phyloP scores from a whole-genome alignment of 2,329 filamentous ascomycete species.

The Trichoderma hamatum region DNA sequence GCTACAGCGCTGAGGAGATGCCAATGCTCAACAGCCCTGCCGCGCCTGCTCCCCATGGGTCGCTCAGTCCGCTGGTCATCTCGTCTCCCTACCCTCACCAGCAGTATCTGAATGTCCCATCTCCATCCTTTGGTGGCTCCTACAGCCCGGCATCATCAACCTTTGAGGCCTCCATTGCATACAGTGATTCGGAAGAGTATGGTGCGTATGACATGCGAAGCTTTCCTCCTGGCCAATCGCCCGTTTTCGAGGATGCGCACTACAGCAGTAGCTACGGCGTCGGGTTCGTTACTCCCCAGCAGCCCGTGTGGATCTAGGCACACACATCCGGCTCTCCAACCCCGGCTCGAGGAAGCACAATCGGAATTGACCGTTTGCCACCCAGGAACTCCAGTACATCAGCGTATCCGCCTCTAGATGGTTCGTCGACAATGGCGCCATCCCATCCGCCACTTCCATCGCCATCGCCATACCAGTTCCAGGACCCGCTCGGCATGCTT shows the following conservation, averaged over 20 bases:
- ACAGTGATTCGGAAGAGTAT: conserved; percentile 65
- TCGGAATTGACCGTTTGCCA: conserved; percentile 57
- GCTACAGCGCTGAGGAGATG: conserved; percentile 66
- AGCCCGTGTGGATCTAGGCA: conserved; percentile 63
- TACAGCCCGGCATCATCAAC: conserved; percentile 67
- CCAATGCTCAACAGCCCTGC: conserved; percentile 56
- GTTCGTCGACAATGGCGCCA: conserved; percentile 42
- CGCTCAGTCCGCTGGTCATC: conserved; percentile 58
- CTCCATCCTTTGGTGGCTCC: conserved; percentile 59
- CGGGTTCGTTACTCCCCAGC: conserved; percentile 66
- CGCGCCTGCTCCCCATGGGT: conserved; percentile 46
- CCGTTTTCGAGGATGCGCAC: conserved; percentile 49
- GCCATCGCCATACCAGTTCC: conserved; percentile 51
- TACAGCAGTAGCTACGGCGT: conserved; percentile 46
- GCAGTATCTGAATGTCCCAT: conserved; percentile 66
- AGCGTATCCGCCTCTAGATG: conserved; percentile 50
- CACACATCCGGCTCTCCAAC: conserved; percentile 39
- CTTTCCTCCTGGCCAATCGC: conserved; percentile 50
- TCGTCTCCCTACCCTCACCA: conserved; percentile 58
- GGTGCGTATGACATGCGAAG: conserved; percentile 51
- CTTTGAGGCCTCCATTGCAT: conserved; percentile 63
- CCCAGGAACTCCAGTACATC: conserved; percentile 55
- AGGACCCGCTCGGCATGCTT: conserved; percentile 49
- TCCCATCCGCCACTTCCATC: conserved; percentile 47
- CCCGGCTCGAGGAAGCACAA: conserved; percentile 45